These are phyloP conservation scores for Balansia obtecta DNA, from an alignment of 2,329 filamentous ascomycete species.

Conservation along the genomic window DNA sequence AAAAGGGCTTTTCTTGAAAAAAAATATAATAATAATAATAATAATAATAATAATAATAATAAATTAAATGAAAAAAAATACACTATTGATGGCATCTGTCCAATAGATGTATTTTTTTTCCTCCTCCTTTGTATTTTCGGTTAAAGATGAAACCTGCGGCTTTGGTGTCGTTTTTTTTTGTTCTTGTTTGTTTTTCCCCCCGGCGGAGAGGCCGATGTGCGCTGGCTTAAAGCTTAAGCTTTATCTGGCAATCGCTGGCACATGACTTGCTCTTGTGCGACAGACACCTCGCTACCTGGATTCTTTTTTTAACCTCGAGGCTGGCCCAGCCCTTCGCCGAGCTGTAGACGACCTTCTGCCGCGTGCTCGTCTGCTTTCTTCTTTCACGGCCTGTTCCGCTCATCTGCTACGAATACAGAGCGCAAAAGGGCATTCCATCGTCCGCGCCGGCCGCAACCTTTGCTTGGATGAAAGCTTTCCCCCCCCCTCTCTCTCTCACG, in stretches of 20 bases:
- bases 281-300: not conserved
- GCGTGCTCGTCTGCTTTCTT: not conserved
- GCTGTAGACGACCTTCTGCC: too few relatives aligned
- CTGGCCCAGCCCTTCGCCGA: too few relatives aligned
- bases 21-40: too few relatives aligned
- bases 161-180: not conserved
- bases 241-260: not conserved
- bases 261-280: not conserved
- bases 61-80: too few relatives aligned
- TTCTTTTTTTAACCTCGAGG: not conserved
- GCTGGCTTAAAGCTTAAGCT: not conserved
- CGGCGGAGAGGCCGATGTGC: not conserved
- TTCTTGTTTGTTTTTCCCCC: not conserved
- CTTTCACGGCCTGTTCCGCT: not conserved
- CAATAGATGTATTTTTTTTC: too few relatives aligned
- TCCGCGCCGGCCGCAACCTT: not conserved
- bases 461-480: not conserved
- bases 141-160: too few relatives aligned
- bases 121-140: too few relatives aligned
- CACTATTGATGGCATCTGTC: too few relatives aligned
- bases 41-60: too few relatives aligned
- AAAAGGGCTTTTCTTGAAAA: not conserved
- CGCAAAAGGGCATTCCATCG: not conserved
- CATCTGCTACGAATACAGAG: not conserved
- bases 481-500: not conserved